Evolutionary conservation across 176 grass and related monocot species (phyloP).

Genomic region (Triticum dicoccoides): DNA sequence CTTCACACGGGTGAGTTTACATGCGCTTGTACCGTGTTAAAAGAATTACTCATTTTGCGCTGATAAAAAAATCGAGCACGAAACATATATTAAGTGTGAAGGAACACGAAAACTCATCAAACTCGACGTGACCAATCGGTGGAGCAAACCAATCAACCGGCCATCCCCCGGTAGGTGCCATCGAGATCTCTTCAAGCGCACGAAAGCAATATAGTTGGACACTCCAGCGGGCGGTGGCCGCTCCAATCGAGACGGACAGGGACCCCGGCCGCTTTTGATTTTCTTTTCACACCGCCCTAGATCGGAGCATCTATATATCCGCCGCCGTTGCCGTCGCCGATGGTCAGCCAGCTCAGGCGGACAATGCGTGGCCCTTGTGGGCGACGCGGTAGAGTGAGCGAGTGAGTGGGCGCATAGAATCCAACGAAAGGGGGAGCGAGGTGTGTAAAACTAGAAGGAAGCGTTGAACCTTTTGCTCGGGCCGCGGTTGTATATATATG

Average conservation of each 20-base stretch:
- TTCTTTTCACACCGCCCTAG: background rate
- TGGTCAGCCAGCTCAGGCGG: background rate
- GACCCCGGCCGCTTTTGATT: constrained; percentile 3
- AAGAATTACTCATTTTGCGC: too few relatives aligned
- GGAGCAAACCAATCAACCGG: too few relatives aligned
- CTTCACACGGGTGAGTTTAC: too few relatives aligned
- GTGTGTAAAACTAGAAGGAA: too few relatives aligned
- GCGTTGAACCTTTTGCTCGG: too few relatives aligned
- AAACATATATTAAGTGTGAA: background rate
- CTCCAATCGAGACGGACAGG: background rate
- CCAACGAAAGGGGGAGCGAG: too few relatives aligned
- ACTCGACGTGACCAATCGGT: background rate
- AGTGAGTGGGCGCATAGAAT: too few relatives aligned
- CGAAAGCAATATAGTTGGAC: constrained; percentile 16
- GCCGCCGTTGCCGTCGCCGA: background rate
- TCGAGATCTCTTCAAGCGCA: background rate
- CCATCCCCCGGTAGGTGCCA: background rate
- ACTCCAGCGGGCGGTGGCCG: background rate
- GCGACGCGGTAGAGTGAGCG: background rate
- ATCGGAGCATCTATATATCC: background rate
- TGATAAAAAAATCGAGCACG: background rate
- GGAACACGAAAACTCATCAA: background rate
- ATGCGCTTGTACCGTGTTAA: too few relatives aligned
- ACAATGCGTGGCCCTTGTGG: background rate
- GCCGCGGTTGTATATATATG: too few relatives aligned